These are phyloP conservation scores for Ramularia endophylla DNA, from an alignment of 2,329 filamentous ascomycete genomes.

Conservation along the genomic window DNA sequence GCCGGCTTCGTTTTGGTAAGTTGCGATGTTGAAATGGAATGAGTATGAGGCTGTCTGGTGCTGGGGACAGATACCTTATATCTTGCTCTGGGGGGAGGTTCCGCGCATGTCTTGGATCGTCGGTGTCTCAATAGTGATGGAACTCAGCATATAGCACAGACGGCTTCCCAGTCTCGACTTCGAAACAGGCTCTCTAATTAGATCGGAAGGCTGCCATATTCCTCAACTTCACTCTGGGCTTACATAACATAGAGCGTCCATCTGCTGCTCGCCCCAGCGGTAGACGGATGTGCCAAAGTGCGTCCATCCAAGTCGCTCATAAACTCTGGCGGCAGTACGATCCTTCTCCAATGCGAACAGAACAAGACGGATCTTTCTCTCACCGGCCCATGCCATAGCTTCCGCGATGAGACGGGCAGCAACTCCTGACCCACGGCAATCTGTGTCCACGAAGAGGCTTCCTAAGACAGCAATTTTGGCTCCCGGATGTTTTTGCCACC, in stretches of 20 bases:
- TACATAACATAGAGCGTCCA: constrained; percentile 17
- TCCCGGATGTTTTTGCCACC: constrained; percentile 10
- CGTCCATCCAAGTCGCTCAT: constrained; percentile 20
- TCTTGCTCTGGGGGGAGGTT: too few relatives aligned
- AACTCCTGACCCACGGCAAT: constrained; percentile 13
- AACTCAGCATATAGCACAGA: too few relatives aligned
- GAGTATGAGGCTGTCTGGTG: too few relatives aligned
- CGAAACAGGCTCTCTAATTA: too few relatives aligned
- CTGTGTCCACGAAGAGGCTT: constrained; percentile 23
- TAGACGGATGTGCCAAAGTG: constrained; percentile 14
- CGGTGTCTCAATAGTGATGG: too few relatives aligned
- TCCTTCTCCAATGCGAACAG: constrained; percentile 24
- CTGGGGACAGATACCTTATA: too few relatives aligned
- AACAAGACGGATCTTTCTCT: constrained; percentile 12
- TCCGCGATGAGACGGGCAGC: constrained; percentile 16
- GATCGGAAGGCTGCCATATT: too few relatives aligned
- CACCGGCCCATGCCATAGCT: constrained; percentile 10
- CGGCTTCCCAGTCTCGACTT: too few relatives aligned
- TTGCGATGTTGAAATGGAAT: too few relatives aligned
- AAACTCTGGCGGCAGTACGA: constrained; percentile 20
- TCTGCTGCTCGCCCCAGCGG: constrained; percentile 9
- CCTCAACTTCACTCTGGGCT: constrained; percentile 5
- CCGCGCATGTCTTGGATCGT: too few relatives aligned
- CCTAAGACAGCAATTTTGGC: constrained; percentile 20
- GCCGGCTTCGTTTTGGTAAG: too few relatives aligned